Conservation (phyloP, 2,329 filamentous ascomycete species). For the Pleoardoris graminearum region DNA sequence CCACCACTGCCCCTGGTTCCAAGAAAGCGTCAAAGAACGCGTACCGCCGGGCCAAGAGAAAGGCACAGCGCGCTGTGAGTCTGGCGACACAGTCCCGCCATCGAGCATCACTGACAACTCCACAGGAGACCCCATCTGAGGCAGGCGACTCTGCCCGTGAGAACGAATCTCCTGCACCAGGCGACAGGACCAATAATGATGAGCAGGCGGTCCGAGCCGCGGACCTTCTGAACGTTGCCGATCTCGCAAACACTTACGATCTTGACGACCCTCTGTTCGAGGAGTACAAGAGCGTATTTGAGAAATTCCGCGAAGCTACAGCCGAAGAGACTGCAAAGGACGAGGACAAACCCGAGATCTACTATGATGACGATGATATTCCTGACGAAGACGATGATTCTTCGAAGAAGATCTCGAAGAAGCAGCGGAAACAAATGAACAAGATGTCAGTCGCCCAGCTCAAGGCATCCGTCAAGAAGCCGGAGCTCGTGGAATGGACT, state of each 20-base stretch:
- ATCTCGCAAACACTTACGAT: slow-evolving; percentile 55
- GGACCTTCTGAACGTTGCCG: slow-evolving; percentile 36
- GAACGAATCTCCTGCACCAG: slow-evolving; percentile 44
- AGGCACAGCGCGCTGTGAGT: slow-evolving; percentile 74
- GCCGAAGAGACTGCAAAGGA: slow-evolving; percentile 62
- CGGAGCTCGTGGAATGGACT: slow-evolving; percentile 97
- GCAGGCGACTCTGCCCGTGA: slow-evolving; percentile 39
- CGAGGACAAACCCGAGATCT: slow-evolving; percentile 79
- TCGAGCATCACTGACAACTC: slow-evolving; percentile 21
- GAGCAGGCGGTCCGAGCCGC: slow-evolving; percentile 52
- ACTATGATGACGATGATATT: slow-evolving; percentile 81
- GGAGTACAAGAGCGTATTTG: slow-evolving; percentile 81
- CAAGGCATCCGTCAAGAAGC: slow-evolving; percentile 86
- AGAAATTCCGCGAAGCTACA: slow-evolving; percentile 65
- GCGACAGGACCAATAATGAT: slow-evolving; percentile 40
- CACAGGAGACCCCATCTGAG: slow-evolving; percentile 42
- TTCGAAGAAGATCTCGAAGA: slow-evolving; percentile 79
- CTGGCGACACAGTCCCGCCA: background rate
- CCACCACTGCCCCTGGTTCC: slow-evolving; percentile 28
- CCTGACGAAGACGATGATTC: slow-evolving; percentile 79
- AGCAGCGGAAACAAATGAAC: slow-evolving; percentile 87
- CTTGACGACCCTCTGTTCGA: slow-evolving; percentile 77
- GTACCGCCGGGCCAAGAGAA: slow-evolving; percentile 89
- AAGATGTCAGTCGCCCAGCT: slow-evolving; percentile 94
- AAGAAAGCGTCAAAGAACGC: slow-evolving; percentile 91